Evolutionary conservation across 768 basidiomycete species (phyloP), one percentile per base, ranked within the genome.

Genomic region (Fomitopsis serialis): DNA sequence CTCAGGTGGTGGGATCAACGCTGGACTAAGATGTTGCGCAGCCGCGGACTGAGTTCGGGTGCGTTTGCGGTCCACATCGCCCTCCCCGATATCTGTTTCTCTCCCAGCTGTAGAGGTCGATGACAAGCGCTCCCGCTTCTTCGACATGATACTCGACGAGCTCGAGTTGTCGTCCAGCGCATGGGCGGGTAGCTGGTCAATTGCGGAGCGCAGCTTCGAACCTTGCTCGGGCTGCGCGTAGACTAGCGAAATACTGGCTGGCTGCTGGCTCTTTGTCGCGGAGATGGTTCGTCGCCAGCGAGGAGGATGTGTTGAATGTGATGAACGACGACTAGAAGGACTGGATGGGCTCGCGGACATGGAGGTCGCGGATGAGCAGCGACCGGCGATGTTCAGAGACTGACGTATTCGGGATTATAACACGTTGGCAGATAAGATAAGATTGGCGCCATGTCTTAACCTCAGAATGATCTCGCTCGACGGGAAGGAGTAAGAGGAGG

Each of bases 181-280:
- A 12, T 54, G 55, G 1, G 49, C 48, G 37, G 74, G 76, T 40
- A 77, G 57, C 46, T 62, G 68, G 36, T 69, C 66, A 21, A 64
- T 63, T 23, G 74, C 76, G 21, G 72, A 69, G 21, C 66, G 62
- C 19, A 70, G 58, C 2, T 69, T 66, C 6, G 68, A 64, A 54
- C 72, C 71, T 53, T 71, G 77, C 55, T 78, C 69, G 1, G 78
- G 73, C 64, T 74, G 70, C 23, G 74, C 78, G 55, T 74, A 62
- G 1, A 78, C 70, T 27, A 73, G 61, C 2, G 76, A 74, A 19
- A 77, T 55, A 34, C 61, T 60, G 10, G 61, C 57, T 36, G 66
- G 54, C 2, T 49, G 53, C 23, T 58, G 57, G 24, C 53, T 44
- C 53, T 48, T 56, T 3, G 57, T 37, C 8, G 36, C 40, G 1